Conservation (phyloP, 164 flowering plant species). For the Macadamia tetraphylla region DNA sequence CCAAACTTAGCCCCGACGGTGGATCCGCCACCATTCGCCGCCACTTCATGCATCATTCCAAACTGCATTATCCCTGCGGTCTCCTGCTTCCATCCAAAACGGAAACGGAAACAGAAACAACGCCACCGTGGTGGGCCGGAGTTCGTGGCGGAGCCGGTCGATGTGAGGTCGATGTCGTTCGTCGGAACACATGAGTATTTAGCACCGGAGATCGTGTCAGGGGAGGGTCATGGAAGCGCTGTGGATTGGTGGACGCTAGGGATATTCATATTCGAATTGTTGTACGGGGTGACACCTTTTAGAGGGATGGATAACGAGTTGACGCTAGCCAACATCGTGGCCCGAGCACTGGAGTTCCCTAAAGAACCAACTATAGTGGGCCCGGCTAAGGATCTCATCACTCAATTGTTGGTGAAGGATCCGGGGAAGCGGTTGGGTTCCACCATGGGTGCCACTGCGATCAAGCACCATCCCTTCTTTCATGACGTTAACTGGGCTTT, state of each 20-base stretch:
- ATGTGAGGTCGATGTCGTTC: constrained; percentile 81
- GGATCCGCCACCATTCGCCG: constrained; percentile 26
- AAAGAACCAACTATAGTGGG: constrained; percentile 47
- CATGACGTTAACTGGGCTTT: constrained; percentile 90
- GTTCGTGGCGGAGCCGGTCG: constrained; percentile 67
- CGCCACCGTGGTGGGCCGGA: constrained; percentile 31
- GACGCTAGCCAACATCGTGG: constrained; percentile 80
- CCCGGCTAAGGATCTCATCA: constrained; percentile 50
- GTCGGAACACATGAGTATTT: constrained; percentile 91
- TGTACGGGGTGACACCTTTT: constrained; percentile 78
- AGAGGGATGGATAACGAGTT: constrained; percentile 62
- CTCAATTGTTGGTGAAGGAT: constrained; percentile 56
- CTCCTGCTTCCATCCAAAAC: constrained; percentile 62
- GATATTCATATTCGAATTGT: constrained; percentile 63
- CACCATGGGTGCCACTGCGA: constrained; percentile 64
- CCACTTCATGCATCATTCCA: constrained; percentile 70
- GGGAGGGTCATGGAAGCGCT: constrained; percentile 86
- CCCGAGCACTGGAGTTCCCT: constrained; percentile 80
- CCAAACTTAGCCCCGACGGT: constrained; percentile 5
- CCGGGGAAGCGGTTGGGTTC: constrained; percentile 69
- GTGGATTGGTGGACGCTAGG: constrained; percentile 98
- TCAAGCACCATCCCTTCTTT: constrained; percentile 75
- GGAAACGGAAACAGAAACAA: constrained; percentile 48
- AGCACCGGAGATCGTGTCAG: constrained; percentile 84
- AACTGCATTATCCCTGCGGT: constrained; percentile 72